Conservation (phyloP, 2,329 filamentous ascomycete genomes). For the Colletotrichum plurivorum region DNA sequence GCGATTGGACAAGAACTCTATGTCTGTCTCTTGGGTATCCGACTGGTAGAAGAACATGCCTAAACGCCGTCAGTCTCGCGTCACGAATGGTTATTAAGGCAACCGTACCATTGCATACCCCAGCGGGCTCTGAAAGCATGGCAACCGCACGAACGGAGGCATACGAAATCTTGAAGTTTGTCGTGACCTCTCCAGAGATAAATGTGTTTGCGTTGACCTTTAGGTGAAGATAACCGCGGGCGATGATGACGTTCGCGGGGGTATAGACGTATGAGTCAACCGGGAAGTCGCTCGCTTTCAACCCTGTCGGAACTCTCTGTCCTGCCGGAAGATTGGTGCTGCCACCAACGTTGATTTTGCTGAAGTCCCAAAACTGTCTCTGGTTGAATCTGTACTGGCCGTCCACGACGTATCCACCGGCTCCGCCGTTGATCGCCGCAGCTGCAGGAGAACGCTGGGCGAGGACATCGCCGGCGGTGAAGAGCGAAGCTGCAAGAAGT, state of each 20-base stretch:
- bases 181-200: slow-evolving; percentile 43
- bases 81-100: accelerated
- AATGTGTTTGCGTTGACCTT: slow-evolving; percentile 44
- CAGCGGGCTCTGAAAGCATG: slow-evolving; percentile 46
- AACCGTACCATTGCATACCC: slow-evolving; percentile 48
- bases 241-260: slow-evolving; percentile 40
- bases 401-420: slow-evolving; percentile 6
- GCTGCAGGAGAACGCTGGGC: not conserved
- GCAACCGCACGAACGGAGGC: slow-evolving; percentile 48
- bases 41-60: slow-evolving; percentile 49
- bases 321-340: not conserved
- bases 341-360: not conserved
- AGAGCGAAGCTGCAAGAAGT: not conserved
- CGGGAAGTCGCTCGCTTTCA: slow-evolving; percentile 43
- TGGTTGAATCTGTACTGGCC: not conserved
- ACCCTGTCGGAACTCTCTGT: slow-evolving; percentile 40
- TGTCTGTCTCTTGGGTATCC: slow-evolving; percentile 48
- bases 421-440: not conserved
- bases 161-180: slow-evolving; percentile 45
- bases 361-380: slow-evolving; percentile 11
- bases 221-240: slow-evolving; percentile 47
- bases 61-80: slow-evolving; percentile 3
- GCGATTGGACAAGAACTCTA: slow-evolving; percentile 49
- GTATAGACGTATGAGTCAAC: slow-evolving; percentile 39
- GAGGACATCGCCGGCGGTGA: not conserved